Evolutionary conservation across 2,329 filamentous ascomycete species (phyloP).

Genomic region (Colletotrichum cordylinicola): DNA sequence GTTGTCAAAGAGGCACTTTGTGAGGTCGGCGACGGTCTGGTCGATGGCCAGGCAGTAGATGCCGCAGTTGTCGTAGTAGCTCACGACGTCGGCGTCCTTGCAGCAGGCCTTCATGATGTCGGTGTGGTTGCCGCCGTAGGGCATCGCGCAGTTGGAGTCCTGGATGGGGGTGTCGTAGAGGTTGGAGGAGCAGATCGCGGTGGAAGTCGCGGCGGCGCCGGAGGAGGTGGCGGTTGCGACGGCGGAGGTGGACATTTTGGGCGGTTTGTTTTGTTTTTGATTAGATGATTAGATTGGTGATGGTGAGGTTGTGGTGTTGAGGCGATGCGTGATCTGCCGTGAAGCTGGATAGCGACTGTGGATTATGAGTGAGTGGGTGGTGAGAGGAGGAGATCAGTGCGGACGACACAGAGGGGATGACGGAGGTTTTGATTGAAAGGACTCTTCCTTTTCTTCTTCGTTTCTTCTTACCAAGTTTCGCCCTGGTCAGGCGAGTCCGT

Average conservation of each 20-base stretch:
- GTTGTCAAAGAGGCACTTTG: conserved; percentile 42
- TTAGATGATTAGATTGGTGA: neutral
- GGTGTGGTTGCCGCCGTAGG: conserved; percentile 43
- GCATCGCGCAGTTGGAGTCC: conserved; percentile 51
- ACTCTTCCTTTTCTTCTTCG: neutral
- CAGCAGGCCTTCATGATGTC: conserved; percentile 52
- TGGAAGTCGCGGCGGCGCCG: neutral
- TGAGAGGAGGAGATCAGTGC: neutral
- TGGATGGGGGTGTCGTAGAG: conserved; percentile 48
- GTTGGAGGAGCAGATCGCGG: conserved; percentile 18
- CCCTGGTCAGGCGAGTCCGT: neutral
- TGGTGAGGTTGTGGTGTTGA: neutral
- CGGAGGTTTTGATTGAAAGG: neutral
- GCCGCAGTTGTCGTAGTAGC: conserved; percentile 53
- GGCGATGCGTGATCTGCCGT: neutral
- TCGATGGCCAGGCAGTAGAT: conserved; percentile 51
- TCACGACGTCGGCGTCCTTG: conserved; percentile 44
- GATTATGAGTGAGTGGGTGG: neutral
- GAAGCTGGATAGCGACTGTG: neutral
- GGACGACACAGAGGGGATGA: neutral
- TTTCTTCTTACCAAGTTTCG: neutral
- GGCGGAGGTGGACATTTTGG: conserved; percentile 3
- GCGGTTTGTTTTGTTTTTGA: neutral
- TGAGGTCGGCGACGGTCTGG: conserved; percentile 33
- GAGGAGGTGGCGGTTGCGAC: neutral